A percentile compares a stretch with the other conserved stretches of the same genome.
phyloP scores from a whole-genome alignment of 176 grass and related monocot species.

The Aegilops longissima region DNA sequence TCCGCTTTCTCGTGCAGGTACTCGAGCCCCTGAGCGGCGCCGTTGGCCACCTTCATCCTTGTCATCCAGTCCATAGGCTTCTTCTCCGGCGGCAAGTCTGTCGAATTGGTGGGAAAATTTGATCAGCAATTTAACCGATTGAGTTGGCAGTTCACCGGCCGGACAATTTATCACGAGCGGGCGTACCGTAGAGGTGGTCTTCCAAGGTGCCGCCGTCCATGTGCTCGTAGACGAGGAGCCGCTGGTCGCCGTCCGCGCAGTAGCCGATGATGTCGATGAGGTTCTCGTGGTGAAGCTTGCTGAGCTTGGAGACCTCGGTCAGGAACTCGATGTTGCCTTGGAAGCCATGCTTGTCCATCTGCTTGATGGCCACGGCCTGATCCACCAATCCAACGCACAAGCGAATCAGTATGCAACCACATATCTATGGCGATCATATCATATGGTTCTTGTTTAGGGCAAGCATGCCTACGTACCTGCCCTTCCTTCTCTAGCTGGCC shows the following conservation, averaged over 20 bases:
- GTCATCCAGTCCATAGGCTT: constrained; percentile 76
- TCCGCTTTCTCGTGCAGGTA: constrained; percentile 83
- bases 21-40: constrained; percentile 85
- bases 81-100: constrained; percentile 55
- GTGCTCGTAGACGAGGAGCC: constrained; percentile 85
- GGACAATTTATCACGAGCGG: background rate
- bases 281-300: constrained; percentile 86
- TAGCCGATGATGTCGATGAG: constrained; percentile 84
- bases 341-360: constrained; percentile 92
- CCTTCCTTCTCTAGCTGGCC: constrained; percentile 59
- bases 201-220: constrained; percentile 65
- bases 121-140: background rate
- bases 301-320: constrained; percentile 76
- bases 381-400: background rate
- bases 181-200: constrained; percentile 69
- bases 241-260: constrained; percentile 91
- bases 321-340: constrained; percentile 86
- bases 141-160: background rate
- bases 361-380: constrained; percentile 83
- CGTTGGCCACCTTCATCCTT: constrained; percentile 85
- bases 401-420: background rate
- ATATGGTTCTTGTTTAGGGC: background rate
- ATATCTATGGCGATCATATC: background rate
- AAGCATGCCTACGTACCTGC: constrained; percentile 33
- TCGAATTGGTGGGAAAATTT: background rate